Base-by-base conservation (phyloP, 371 early-diverging fungal species). In the Circinella umbellata region DNA sequence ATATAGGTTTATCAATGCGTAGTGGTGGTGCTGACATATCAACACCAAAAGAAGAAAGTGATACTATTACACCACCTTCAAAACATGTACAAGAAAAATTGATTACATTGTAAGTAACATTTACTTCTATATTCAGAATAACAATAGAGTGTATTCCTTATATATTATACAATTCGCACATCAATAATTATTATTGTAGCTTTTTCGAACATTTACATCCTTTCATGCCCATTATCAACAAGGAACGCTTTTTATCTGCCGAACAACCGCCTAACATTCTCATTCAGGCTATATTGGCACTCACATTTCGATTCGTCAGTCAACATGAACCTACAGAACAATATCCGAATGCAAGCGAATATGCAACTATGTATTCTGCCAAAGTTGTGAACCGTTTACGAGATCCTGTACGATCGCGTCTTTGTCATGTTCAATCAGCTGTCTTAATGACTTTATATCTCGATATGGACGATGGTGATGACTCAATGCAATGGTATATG, bases 151-250 rank as follows among this genome's bases (percentile, higher is more conserved):
- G 27, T 27, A 27, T 27, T 27, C 27, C 2, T 27, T 27, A 27
- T 27, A 27, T 27, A 0, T 27, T 27, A 27, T 27, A 27, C 2
- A 27, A 27, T 27, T 27, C 27, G n/a, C 27, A 37, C 3, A 48
- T n/a, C n/a, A n/a, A n/a, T n/a, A n/a, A n/a, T n/a, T n/a, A n/a
- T n/a, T n/a, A n/a, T n/a, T n/a, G n/a, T 34, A 84, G 85, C 18
- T 87, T 88, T 68, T 87, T 90, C 68, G 76, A 69, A 47, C 83
- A 84, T 69, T 75, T 88, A 14, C 87, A 90, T 73, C 76, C 82
- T 4, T 82, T 84, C 64, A 69, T 88, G 7, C 90, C 90, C 4
- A 81, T 90, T 54, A 73, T 90, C 63, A 82, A 88, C 75, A 82
- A 84, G 72, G 63, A 75, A 13, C 74, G 80, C 36, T 87, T 89